These are phyloP conservation scores for Nemania bipapillata DNA, from an alignment of 2,329 filamentous ascomycete species.

Conservation along the genomic window DNA sequence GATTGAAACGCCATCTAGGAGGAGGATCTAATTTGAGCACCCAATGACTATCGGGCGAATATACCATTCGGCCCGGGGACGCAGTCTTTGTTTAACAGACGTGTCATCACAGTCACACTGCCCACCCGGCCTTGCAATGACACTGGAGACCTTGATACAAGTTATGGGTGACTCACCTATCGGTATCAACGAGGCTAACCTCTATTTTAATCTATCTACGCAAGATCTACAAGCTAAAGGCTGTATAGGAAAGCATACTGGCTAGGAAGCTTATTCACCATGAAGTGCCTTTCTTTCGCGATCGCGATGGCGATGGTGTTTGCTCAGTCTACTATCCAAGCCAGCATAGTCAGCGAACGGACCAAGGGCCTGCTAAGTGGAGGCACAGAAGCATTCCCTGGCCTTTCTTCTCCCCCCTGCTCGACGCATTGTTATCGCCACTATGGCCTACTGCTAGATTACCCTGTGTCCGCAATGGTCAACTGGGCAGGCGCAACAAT, in stretches of 20 bases:
- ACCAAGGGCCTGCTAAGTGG: not conserved
- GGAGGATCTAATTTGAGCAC: not conserved
- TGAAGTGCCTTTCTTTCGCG: not conserved
- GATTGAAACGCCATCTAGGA: not conserved
- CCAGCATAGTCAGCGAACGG: not conserved
- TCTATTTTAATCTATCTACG: not conserved
- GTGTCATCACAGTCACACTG: constrained; percentile 1
- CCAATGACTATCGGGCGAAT: not conserved
- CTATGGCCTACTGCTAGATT: not conserved
- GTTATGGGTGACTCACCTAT: not conserved
- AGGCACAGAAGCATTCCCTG: not conserved
- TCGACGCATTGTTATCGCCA: not conserved
- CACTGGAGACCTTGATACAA: not conserved
- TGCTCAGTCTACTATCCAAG: not conserved
- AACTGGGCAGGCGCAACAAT: constrained; percentile 19
- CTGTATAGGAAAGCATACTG: not conserved
- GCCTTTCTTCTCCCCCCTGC: not conserved
- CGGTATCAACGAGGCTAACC: not conserved
- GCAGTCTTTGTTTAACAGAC: not conserved
- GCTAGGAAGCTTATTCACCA: not conserved
- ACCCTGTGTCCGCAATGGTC: not conserved
- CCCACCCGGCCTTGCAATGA: not conserved
- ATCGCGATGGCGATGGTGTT: not conserved
- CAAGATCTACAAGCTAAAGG: not conserved
- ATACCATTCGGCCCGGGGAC: not conserved